phyloP scores from a whole-genome alignment of 495 filamentous ascomycete species.

The Aspergillus cavernicola region DNA sequence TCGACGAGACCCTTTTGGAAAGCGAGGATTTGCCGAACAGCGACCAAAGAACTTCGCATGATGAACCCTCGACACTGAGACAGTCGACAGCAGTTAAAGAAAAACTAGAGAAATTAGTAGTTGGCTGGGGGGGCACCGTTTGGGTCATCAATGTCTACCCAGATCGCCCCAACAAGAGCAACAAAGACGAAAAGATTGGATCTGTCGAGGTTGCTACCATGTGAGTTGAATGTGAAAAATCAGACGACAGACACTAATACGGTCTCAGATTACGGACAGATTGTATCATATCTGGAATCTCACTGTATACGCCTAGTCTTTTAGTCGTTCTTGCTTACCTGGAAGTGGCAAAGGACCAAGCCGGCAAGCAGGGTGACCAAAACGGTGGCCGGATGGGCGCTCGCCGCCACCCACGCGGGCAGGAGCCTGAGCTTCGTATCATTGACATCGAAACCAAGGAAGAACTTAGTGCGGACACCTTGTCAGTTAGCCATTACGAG shows the following conservation, averaged over 20 bases:
- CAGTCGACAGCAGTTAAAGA: conserved; percentile 26
- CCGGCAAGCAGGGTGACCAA: conserved; percentile 19
- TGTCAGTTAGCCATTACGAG: conserved; percentile 81
- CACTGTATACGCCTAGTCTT: conserved; percentile 89
- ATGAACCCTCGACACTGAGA: conserved; percentile 21
- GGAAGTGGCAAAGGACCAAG: conserved; percentile 60
- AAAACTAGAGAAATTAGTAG: conserved; percentile 71
- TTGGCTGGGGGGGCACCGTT: conserved; percentile 93
- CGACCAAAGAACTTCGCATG: conserved; percentile 27
- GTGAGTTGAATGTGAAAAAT: conserved; percentile 46
- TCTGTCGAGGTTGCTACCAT: conserved; percentile 86
- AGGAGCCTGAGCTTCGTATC: conserved; percentile 82
- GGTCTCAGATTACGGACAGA: conserved; percentile 76
- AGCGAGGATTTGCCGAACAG: conserved; percentile 48
- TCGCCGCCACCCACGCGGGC: conserved; percentile 65
- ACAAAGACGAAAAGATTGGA: conserved; percentile 67
- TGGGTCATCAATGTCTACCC: conserved; percentile 93
- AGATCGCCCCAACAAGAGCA: conserved; percentile 66
- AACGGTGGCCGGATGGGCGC: conserved; percentile 42
- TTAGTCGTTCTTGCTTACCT: conserved; percentile 88
- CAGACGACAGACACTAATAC: conserved; percentile 9
- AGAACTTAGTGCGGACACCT: conserved; percentile 73
- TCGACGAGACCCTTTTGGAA: conserved; percentile 74
- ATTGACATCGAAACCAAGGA: conserved; percentile 82
- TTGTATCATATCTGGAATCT: conserved; percentile 94